These are phyloP conservation scores for Cytospora chrysosperma DNA, from an alignment of 2,329 filamentous ascomycete genomes.

Conservation along the genomic window DNA sequence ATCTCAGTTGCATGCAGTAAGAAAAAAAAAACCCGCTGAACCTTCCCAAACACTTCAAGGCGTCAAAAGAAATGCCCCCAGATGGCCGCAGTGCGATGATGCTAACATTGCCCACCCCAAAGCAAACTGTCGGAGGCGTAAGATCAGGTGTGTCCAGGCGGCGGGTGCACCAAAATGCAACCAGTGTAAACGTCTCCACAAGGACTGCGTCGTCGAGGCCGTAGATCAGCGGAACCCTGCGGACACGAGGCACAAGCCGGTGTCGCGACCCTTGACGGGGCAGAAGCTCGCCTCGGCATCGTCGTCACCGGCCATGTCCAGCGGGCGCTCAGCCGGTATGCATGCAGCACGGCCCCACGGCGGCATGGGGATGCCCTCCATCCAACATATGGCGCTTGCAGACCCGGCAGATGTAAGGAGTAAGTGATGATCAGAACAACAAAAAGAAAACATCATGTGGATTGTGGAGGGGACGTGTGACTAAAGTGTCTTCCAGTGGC, in stretches of 20 bases:
- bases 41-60: not conserved
- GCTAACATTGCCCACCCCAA: slow-evolving; percentile 13
- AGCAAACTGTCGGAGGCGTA: slow-evolving; percentile 91
- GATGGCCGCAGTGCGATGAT: slow-evolving; percentile 6
- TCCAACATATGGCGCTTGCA: slow-evolving; percentile 45
- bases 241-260: slow-evolving; percentile 44
- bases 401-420: slow-evolving; percentile 39
- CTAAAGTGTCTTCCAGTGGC: slow-evolving; percentile 10
- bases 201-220: slow-evolving; percentile 89
- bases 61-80: not conserved
- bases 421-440: slow-evolving; percentile 42
- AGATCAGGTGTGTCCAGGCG: slow-evolving; percentile 85
- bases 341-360: slow-evolving; percentile 42
- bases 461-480: not conserved
- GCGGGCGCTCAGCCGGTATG: slow-evolving; percentile 43
- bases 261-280: slow-evolving; percentile 39
- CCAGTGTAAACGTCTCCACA: slow-evolving; percentile 92
- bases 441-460: too few species aligned
- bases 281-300: slow-evolving; percentile 46
- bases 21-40: slow-evolving; percentile 53
- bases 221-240: slow-evolving; percentile 71
- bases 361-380: slow-evolving; percentile 44
- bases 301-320: slow-evolving; percentile 46
- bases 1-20: slow-evolving; percentile 94
- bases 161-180: slow-evolving; percentile 75